phyloP scores from a whole-genome alignment of 2,329 filamentous ascomycete genomes.

The Clonostachys rhizophaga region DNA sequence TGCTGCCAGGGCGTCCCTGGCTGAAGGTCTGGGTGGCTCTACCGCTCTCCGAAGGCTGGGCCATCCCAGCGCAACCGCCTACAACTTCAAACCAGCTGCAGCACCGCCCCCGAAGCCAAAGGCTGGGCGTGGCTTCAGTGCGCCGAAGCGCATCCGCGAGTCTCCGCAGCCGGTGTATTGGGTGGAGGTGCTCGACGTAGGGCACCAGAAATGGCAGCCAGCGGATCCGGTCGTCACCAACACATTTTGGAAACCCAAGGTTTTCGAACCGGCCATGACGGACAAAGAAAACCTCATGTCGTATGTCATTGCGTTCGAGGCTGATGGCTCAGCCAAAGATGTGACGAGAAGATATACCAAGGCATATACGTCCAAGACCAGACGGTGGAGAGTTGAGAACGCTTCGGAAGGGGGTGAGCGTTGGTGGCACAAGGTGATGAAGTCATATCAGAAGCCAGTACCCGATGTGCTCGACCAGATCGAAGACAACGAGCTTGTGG shows the following conservation, averaged over 20 bases:
- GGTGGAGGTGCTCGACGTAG: slow-evolving; percentile 86
- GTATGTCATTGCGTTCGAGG: slow-evolving; percentile 84
- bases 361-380: slow-evolving; percentile 85
- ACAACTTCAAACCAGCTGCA: slow-evolving; percentile 38
- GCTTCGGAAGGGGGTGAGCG: slow-evolving; percentile 37
- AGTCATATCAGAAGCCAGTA: slow-evolving; percentile 33
- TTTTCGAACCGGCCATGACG: slow-evolving; percentile 76
- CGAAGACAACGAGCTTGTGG: slow-evolving; percentile 72
- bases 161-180: slow-evolving; percentile 84
- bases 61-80: slow-evolving; percentile 49
- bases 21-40: slow-evolving; percentile 6
- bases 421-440: slow-evolving; percentile 52
- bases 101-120: slow-evolving; percentile 19
- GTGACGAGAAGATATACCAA: slow-evolving; percentile 87
- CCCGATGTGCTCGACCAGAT: slow-evolving; percentile 71
- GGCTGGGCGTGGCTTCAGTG: slow-evolving; percentile 16
- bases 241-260: slow-evolving; percentile 67
- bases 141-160: slow-evolving; percentile 50
- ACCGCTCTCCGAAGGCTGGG: slow-evolving; percentile 44
- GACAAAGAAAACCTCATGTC: slow-evolving; percentile 72
- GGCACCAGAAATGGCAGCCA: slow-evolving; percentile 86
- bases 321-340: slow-evolving; percentile 72
- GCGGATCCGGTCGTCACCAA: slow-evolving; percentile 81
- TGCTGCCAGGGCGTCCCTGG: slow-evolving; percentile 11
- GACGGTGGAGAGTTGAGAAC: slow-evolving; percentile 71